These are phyloP conservation scores for Saccharomycopsis sp. DNA, from an alignment of 805 yeast genomes.

Conservation along the genomic window DNA sequence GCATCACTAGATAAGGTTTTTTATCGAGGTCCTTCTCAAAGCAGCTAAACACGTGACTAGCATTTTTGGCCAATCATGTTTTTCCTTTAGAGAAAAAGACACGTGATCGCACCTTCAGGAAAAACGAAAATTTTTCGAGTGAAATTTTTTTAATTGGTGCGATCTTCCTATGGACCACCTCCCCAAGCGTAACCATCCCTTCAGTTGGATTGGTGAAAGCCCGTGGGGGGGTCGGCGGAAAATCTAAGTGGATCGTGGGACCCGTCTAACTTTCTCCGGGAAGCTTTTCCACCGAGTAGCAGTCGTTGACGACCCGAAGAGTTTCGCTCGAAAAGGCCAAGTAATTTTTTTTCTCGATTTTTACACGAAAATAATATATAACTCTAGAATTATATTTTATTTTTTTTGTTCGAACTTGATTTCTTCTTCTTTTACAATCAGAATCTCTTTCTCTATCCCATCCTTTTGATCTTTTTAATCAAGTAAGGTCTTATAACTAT, in stretches of 20 bases:
- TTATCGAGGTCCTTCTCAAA: neutral
- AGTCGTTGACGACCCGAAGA: neutral
- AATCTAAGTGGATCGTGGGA: no score
- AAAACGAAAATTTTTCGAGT: neutral
- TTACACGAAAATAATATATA: neutral
- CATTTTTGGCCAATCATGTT: neutral
- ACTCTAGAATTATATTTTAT: no score
- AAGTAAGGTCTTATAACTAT: neutral
- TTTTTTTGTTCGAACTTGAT: neutral
- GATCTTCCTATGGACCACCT: no score
- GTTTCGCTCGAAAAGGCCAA: neutral
- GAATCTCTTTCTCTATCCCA: neutral
- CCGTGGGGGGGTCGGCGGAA: no score
- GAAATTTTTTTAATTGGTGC: no score
- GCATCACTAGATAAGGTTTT: neutral
- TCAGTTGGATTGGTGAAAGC: no score
- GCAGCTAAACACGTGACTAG: neutral
- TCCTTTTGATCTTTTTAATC: neutral
- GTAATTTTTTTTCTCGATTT: neutral
- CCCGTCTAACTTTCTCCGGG: no score
- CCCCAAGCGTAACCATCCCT: no score
- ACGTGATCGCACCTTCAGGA: neutral
- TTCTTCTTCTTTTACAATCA: neutral
- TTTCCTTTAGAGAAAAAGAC: neutral
- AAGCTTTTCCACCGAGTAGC: no score